phyloP scores from a whole-genome alignment of 75 land plant species.

The Ceratopteris richardii region DNA sequence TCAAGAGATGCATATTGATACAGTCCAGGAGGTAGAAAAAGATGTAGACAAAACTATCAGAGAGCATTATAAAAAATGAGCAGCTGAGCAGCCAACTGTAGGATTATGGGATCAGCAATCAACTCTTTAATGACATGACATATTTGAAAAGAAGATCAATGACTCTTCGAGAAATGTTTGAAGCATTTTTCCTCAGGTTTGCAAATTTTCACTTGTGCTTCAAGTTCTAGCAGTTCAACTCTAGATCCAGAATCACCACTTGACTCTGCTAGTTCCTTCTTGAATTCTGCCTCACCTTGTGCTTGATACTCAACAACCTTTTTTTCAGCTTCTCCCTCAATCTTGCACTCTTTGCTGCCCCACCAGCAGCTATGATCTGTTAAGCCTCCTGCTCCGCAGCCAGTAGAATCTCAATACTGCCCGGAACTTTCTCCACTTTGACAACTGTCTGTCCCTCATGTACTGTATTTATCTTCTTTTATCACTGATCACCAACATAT shows the following conservation, averaged over 20 bases:
- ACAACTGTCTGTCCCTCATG: neutral
- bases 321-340: slow-evolving; percentile 82
- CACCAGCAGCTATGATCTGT: slow-evolving; percentile 68
- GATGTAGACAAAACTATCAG: too few species aligned
- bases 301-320: slow-evolving; percentile 76
- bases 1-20: too few species aligned
- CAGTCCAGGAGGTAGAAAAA: too few species aligned
- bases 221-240: slow-evolving; percentile 73
- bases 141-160: slow-evolving; percentile 66
- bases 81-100: too few species aligned
- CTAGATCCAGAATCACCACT: slow-evolving; percentile 77
- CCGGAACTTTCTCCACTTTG: slow-evolving; percentile 31
- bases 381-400: slow-evolving; percentile 97
- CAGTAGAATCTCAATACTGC: slow-evolving; percentile 71
- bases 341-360: slow-evolving; percentile 73
- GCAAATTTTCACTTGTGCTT: slow-evolving; percentile 58
- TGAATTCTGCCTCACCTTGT: slow-evolving; percentile 67
- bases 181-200: slow-evolving; percentile 43
- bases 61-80: too few species aligned
- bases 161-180: slow-evolving; percentile 46
- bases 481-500: too few species aligned
- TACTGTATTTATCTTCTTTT: neutral
- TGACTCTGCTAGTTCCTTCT: slow-evolving; percentile 67
- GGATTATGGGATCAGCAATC: neutral
- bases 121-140: slow-evolving; percentile 65